A percentile compares a stretch with the other conserved stretches of the same genome.
Evolutionary conservation across 768 basidiomycete species (phyloP).

Genomic region (Udeniomyces megalosporus): DNA sequence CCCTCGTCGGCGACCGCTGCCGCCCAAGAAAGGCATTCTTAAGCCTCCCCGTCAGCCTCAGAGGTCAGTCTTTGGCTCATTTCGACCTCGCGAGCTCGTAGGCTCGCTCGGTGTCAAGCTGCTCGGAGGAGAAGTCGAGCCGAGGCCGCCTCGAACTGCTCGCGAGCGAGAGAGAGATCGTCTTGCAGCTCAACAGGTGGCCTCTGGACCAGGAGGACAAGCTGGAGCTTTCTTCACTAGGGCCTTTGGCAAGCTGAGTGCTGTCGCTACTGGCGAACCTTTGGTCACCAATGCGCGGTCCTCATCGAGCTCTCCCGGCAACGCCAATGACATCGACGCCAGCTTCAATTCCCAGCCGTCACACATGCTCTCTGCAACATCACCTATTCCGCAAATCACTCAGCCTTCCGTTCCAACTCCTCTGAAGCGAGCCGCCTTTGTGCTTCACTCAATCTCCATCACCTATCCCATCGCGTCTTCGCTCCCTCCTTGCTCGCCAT

Average conservation of each 20-base stretch:
- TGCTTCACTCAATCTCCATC: slow-evolving; percentile 66
- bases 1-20: slow-evolving; percentile 21
- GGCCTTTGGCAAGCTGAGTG: slow-evolving; percentile 3
- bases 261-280: slow-evolving; percentile 25
- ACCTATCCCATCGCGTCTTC: slow-evolving; percentile 78
- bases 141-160: slow-evolving; percentile 2
- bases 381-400: neutral
- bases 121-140: slow-evolving; percentile 17
- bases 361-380: neutral
- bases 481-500: slow-evolving; percentile 63
- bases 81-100: slow-evolving; percentile 26
- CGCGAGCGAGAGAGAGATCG: neutral
- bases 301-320: too few species aligned
- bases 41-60: slow-evolving; percentile 29
- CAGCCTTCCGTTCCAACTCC: slow-evolving; percentile 21
- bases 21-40: slow-evolving; percentile 29
- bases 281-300: too few species aligned
- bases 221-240: slow-evolving; percentile 17
- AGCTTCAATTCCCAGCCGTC: too few species aligned
- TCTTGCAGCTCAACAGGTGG: neutral
- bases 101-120: slow-evolving; percentile 21
- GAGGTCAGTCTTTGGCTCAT: slow-evolving; percentile 21
- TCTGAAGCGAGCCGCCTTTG: slow-evolving; percentile 78
- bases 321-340: too few species aligned
- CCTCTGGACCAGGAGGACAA: slow-evolving; percentile 1